Evolutionary conservation across 371 early-diverging fungal genomes (phyloP), one percentile per base, ranked within the genome.

Genomic region (Sporodiniella umbellata): DNA sequence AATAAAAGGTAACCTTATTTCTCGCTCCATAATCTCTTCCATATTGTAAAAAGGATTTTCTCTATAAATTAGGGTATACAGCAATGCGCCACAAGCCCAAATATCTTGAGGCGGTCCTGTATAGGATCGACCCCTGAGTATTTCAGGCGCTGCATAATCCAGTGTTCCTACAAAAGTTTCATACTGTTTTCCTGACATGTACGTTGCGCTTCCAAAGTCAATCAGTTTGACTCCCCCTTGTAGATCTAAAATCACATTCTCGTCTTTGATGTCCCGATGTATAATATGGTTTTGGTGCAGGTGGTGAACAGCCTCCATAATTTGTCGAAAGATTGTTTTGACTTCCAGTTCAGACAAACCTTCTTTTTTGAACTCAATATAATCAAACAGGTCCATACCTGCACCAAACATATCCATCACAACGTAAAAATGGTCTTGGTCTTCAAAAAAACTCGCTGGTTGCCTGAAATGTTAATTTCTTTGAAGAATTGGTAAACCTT

Each of bases 261-360:
- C 88, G 48, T 89, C 90, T 71, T 86, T 83, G 56, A 85, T 82
- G 50, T 83, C 84, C 31, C 93, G 69, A 58, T 93, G 93, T n/a
- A 89, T 86, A 50, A 93, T 87, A 11, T 75, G 75, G 48, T 78
- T 63, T 10, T 65, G 54, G 60, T 93, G 92, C 19, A 90, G 50
- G 56, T 89, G 87, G 22, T 65, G 49, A n/a, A 93, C 81, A 0
- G 85, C 89, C 7, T 65, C 56, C 10, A 75, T 75, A 26, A 85
- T 69, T 52, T 87, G 89, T 25, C 62, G 59, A 52, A 88, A 87
- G 14, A 89, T 83, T 8, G 57, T 47, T 2, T 70, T 62, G 21
- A 85, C 79, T 48, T 84, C 80, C 8, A 51, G 51, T 55, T 87
- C 84, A 6, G 60, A 56, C 76, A 83, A 76, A 0, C 45, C 42